Evolutionary conservation across 2,329 filamentous ascomycete genomes (phyloP).

Genomic region (Neodidymelliopsis sp.): DNA sequence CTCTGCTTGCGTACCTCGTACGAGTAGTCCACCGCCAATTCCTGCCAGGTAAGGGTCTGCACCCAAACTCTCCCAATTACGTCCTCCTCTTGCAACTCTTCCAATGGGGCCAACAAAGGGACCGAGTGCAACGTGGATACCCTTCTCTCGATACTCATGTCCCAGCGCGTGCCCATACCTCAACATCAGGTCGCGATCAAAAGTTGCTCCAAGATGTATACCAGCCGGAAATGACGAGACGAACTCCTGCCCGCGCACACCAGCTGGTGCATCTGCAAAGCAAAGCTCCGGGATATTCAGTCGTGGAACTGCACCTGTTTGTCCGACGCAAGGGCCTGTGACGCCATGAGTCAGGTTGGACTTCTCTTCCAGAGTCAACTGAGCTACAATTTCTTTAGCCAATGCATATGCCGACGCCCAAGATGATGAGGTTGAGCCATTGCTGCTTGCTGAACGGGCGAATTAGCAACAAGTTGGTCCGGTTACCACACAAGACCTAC

Average conservation of each 20-base stretch:
- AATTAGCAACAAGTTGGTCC: conserved; percentile 15
- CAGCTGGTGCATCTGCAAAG: conserved; percentile 49
- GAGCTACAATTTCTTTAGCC: conserved; percentile 49
- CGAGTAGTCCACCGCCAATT: conserved; percentile 58
- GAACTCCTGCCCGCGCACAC: conserved; percentile 43
- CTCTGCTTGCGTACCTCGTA: conserved; percentile 60
- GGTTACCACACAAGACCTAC: conserved; percentile 19
- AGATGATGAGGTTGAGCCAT: conserved; percentile 30
- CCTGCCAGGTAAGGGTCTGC: conserved; percentile 70
- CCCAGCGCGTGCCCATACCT: conserved; percentile 71
- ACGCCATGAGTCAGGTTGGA: conserved; percentile 50
- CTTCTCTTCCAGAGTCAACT: conserved; percentile 54
- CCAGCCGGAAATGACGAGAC: conserved; percentile 43
- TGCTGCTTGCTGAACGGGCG: conserved; percentile 26
- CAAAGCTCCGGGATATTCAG: conserved; percentile 50
- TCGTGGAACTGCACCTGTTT: conserved; percentile 47
- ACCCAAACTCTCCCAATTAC: conserved; percentile 78
- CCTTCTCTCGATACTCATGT: conserved; percentile 75
- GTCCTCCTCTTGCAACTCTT: conserved; percentile 72
- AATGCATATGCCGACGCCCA: conserved; percentile 44
- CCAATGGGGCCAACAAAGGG: conserved; percentile 75
- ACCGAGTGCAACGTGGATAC: conserved; percentile 73
- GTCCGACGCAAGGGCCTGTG: conserved; percentile 43
- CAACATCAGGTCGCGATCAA: conserved; percentile 74
- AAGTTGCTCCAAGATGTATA: conserved; percentile 67